Conservation (phyloP, 257 asterid genomes). For the Primulina eburnea region DNA sequence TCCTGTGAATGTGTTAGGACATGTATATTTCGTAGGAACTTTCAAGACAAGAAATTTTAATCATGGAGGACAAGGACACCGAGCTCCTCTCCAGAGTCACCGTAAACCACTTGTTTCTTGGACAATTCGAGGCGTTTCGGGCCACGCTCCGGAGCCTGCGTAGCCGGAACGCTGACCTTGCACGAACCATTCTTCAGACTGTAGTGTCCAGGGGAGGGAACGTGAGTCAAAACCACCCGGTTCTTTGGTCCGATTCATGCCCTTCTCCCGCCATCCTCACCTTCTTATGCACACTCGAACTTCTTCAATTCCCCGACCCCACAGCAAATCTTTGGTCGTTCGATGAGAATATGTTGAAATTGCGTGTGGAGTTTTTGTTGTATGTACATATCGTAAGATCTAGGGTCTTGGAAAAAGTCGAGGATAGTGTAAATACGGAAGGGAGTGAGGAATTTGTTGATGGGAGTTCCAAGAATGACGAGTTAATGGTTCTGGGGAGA, state of each 20-base stretch:
- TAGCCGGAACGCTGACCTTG: conserved; percentile 69
- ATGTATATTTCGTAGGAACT: too few relatives aligned
- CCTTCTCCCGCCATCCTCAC: conserved; percentile 75
- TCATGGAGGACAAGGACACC: conserved; percentile 69
- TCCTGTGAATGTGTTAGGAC: too few relatives aligned
- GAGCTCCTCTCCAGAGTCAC: conserved; percentile 61
- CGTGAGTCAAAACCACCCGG: conserved; percentile 49
- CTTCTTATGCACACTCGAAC: conserved; percentile 68
- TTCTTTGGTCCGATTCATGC: conserved; percentile 75
- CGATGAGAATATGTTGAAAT: conserved; percentile 49
- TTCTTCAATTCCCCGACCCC: conserved; percentile 76
- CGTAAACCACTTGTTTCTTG: conserved; percentile 76
- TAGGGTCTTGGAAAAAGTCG: conserved; percentile 41
- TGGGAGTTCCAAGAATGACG: conserved; percentile 34
- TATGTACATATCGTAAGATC: conserved; percentile 49
- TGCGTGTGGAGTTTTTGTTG: conserved; percentile 83
- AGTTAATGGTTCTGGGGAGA: conserved; percentile 52
- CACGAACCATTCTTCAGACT: conserved; percentile 71
- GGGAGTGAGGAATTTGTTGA: conserved; percentile 31
- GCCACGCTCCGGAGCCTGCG: conserved; percentile 76
- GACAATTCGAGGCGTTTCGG: conserved; percentile 93
- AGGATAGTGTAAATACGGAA: conserved; percentile 32
- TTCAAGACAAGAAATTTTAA: neutral
- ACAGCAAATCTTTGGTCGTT: conserved; percentile 71
- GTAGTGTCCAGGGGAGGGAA: conserved; percentile 67